These are phyloP conservation scores for Straminergon stramineum DNA, from an alignment of 225 moss, liverwort and hornwort species.

Conservation along the genomic window DNA sequence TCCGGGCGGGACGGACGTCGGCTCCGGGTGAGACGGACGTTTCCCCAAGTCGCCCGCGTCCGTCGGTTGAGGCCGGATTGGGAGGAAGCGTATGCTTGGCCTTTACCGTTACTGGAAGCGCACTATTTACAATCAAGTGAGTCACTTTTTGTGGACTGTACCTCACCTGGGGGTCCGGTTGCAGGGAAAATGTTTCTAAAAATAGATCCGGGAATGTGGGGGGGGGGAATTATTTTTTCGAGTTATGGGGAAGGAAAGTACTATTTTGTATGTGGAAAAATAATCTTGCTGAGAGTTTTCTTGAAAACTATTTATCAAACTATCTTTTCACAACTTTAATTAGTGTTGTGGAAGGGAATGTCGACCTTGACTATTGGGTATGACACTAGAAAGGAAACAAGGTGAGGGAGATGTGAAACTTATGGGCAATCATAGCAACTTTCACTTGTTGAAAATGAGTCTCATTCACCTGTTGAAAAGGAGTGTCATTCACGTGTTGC, in stretches of 20 bases:
- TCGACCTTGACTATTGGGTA: neutral
- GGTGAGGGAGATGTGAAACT: too few species aligned
- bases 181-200: neutral
- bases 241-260: too few species aligned
- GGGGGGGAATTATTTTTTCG: neutral
- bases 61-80: neutral
- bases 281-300: neutral
- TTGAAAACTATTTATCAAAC: neutral
- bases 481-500: rapidly evolving
- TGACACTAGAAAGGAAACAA: rapidly evolving
- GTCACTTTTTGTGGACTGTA: neutral
- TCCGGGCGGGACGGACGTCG: neutral
- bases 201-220: neutral
- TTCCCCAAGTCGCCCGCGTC: neutral
- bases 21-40: neutral
- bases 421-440: too few species aligned
- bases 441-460: neutral
- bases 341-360: neutral
- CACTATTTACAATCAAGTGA: neutral
- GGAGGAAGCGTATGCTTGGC: neutral
- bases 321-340: neutral
- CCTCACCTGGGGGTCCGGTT: neutral
- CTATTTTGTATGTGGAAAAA: neutral
- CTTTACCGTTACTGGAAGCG: neutral
- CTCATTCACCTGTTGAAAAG: rapidly evolving